A percentile compares a stretch with the other conserved stretches of the same genome.
phyloP scores from a whole-genome alignment of 805 yeast species.

The Metschnikowia picachoensis region DNA sequence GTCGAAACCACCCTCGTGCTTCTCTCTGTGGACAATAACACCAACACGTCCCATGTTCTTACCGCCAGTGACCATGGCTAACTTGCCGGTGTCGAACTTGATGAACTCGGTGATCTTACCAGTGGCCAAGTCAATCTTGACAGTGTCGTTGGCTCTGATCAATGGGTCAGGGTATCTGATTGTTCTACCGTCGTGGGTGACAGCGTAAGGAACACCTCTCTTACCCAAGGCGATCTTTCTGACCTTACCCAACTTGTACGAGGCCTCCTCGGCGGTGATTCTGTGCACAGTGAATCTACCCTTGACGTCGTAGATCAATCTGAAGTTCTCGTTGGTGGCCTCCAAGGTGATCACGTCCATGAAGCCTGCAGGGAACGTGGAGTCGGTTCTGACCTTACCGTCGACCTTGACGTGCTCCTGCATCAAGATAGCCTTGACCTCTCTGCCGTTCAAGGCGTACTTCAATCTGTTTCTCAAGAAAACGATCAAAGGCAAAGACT shows the following conservation, averaged over 20 bases:
- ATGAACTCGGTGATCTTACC: conserved; percentile 90
- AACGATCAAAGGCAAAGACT: conserved; percentile 94
- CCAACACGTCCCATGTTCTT: conserved; percentile 98
- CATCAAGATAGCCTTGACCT: conserved; percentile 96
- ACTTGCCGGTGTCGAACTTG: conserved; percentile 86
- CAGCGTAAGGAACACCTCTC: conserved; percentile 97
- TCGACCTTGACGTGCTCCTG: conserved; percentile 98
- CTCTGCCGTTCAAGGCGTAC: conserved; percentile 99
- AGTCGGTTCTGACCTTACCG: conserved; percentile 98
- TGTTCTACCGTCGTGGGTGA: conserved; percentile 99
- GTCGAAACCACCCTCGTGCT: conserved; percentile 98
- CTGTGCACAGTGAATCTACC: conserved; percentile 99
- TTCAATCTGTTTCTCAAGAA: conserved; percentile 98
- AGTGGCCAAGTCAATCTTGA: conserved; percentile 91
- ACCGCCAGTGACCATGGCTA: conserved; percentile 95
- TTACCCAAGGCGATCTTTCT: conserved; percentile 98
- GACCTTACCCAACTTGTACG: conserved; percentile 97
- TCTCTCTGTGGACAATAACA: conserved; percentile 92
- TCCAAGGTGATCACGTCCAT: conserved; percentile 97
- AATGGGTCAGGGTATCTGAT: conserved; percentile 99
- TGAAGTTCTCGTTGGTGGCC: conserved; percentile 99
- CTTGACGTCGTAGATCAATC: conserved; percentile 96
- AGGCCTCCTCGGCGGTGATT: conserved; percentile 97
- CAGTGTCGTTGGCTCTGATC: conserved; percentile 96
- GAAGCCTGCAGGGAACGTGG: conserved; percentile 99